phyloP scores from a whole-genome alignment of 495 filamentous ascomycete genomes.

The Acidomyces sp. region DNA sequence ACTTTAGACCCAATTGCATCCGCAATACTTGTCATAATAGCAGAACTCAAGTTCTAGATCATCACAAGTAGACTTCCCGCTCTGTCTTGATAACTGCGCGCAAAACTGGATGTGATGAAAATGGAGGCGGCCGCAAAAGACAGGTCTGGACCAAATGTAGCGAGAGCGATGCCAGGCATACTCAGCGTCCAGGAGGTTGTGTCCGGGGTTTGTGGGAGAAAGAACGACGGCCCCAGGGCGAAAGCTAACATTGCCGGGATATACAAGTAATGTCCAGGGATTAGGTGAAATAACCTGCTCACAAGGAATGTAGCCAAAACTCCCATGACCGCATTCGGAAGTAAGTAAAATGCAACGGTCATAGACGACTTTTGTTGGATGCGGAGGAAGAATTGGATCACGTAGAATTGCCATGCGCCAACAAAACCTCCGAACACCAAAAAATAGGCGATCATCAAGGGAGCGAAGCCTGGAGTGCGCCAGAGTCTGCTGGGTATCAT shows the following conservation, averaged over 20 bases:
- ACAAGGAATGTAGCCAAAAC: conserved; percentile 37
- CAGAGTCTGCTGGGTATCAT: conserved; percentile 15
- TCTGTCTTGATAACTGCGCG: conserved; percentile 14
- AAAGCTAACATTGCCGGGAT: conserved; percentile 22
- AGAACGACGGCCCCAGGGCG: conserved; percentile 11
- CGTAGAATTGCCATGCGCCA: conserved; percentile 41
- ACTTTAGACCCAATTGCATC: conserved; percentile 36
- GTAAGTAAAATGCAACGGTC: conserved; percentile 32
- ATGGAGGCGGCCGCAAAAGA: conserved; percentile 18
- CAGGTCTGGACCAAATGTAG: conserved; percentile 18
- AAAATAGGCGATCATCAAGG: conserved; percentile 37
- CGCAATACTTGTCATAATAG: conserved; percentile 34
- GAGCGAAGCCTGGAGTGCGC: conserved; percentile 35
- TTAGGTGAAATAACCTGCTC: conserved; percentile 32
- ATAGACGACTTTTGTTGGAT: conserved; percentile 32
- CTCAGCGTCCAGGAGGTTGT: conserved; percentile 17
- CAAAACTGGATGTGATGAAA: conserved; percentile 19
- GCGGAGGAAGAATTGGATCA: conserved; percentile 38
- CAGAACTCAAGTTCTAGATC: conserved; percentile 20
- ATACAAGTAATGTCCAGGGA: conserved; percentile 40
- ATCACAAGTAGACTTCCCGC: conserved; percentile 17
- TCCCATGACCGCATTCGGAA: conserved; percentile 35
- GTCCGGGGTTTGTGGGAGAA: conserved; percentile 10
- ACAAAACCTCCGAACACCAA: conserved; percentile 36
- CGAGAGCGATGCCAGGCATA: conserved; percentile 15